Percentiles rank a stretch among this genome's conserved stretches.
phyloP scores from a whole-genome alignment of 495 filamentous ascomycete species.

The Glonium stellatum region DNA sequence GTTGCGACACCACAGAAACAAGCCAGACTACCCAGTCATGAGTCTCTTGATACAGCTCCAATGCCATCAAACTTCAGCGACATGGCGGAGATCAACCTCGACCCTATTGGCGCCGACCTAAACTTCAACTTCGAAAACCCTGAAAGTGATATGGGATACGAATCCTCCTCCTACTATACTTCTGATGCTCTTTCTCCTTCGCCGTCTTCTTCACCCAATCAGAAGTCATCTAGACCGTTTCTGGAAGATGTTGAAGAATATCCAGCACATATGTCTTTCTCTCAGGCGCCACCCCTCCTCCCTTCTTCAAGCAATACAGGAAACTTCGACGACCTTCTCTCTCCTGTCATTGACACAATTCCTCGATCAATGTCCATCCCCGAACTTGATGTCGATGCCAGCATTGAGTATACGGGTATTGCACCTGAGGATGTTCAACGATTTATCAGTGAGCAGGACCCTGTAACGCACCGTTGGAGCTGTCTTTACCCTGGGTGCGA shows the following conservation, averaged over 20 bases:
- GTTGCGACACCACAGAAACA: slow-evolving; percentile 27
- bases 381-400: slow-evolving; percentile 37
- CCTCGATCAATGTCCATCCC: slow-evolving; percentile 39
- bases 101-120: slow-evolving; percentile 36
- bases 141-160: slow-evolving; percentile 44
- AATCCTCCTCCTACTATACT: slow-evolving; percentile 33
- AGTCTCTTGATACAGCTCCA: slow-evolving; percentile 41
- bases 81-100: slow-evolving; percentile 45
- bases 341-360: slow-evolving; percentile 37
- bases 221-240: slow-evolving; percentile 18
- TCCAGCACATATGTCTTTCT: slow-evolving; percentile 11
- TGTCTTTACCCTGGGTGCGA: slow-evolving; percentile 75
- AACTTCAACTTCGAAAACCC: slow-evolving; percentile 43
- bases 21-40: slow-evolving; percentile 15
- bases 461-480: slow-evolving; percentile 70
- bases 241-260: slow-evolving; percentile 24
- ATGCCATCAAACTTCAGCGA: slow-evolving; percentile 52
- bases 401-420: slow-evolving; percentile 63
- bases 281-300: slow-evolving; percentile 13
- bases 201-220: slow-evolving; percentile 26
- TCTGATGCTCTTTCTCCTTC: slow-evolving; percentile 29
- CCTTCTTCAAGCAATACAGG: background rate
- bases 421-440: slow-evolving; percentile 77
- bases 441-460: slow-evolving; percentile 75
- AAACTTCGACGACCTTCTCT: background rate